A percentile compares a stretch with the other conserved stretches of the same genome.
Evolutionary conservation across 129 eudicot genomes (phyloP).

Genomic region (Oenanthe sinensis): DNA sequence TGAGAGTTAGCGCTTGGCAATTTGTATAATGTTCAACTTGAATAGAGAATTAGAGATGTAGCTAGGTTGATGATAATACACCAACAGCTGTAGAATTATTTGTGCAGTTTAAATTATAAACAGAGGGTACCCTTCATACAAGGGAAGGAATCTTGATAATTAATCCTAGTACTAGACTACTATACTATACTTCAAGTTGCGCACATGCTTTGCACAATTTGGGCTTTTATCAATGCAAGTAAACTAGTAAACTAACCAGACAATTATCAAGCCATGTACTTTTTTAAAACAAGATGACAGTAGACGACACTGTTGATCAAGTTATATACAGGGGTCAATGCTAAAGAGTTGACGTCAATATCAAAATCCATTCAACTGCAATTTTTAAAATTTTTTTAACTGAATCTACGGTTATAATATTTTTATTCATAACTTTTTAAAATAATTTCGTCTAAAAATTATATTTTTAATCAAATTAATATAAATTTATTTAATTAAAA

Average conservation of each 20-base stretch:
- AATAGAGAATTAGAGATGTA: neutral
- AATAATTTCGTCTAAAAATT: too few relatives aligned
- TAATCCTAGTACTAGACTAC: neutral
- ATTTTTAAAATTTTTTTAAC: too few relatives aligned
- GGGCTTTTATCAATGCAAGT: neutral
- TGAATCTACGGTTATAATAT: too few relatives aligned
- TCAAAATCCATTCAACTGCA: neutral
- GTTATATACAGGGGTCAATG: neutral
- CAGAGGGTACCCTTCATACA: neutral
- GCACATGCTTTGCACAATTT: neutral
- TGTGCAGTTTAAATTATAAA: neutral
- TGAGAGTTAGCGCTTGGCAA: neutral
- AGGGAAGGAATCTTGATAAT: neutral
- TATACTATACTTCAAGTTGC: neutral
- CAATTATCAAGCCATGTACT: neutral
- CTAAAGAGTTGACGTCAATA: neutral
- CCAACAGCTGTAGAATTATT: neutral
- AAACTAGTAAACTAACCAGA: neutral
- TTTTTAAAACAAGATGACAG: neutral
- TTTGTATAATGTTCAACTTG: neutral
- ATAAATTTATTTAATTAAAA: too few relatives aligned
- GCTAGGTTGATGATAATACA: neutral
- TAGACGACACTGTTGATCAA: neutral
- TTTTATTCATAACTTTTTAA: too few relatives aligned
- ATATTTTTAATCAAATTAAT: too few relatives aligned